A percentile compares a stretch with the other conserved stretches of the same genome.
phyloP scores from a whole-genome alignment of 495 filamentous ascomycete species.

The Xylaria castorea region DNA sequence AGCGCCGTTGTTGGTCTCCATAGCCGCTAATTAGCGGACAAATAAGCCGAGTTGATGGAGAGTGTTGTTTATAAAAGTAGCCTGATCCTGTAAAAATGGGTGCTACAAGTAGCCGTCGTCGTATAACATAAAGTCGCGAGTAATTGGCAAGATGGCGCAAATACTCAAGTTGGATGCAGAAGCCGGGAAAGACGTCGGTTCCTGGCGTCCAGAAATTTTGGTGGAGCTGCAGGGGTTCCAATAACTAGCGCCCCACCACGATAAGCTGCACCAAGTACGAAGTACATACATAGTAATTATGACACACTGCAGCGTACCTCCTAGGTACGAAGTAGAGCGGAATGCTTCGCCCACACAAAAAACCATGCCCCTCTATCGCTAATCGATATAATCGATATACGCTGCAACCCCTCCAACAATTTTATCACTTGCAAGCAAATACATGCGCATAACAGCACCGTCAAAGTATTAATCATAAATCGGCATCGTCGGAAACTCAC shows the following conservation, averaged over 20 bases:
- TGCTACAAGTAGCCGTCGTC: background rate
- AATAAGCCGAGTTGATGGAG: constrained; percentile 1
- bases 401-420: constrained; percentile 27
- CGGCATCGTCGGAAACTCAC: constrained; percentile 13
- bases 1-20: constrained; percentile 50
- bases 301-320: constrained; percentile 12
- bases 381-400: constrained; percentile 31
- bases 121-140: constrained; percentile 6
- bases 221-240: constrained; percentile 21
- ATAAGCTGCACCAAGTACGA: constrained; percentile 14
- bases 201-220: constrained; percentile 30
- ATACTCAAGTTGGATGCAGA: constrained; percentile 8
- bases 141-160: constrained; percentile 18
- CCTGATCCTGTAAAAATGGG: background rate
- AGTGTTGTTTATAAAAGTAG: background rate
- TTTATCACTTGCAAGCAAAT: background rate
- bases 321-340: too few relatives aligned
- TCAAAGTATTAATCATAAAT: background rate
- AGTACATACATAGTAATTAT: too few relatives aligned
- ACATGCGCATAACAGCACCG: background rate
- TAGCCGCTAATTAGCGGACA: constrained; percentile 29
- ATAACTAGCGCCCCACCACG: constrained; percentile 7
- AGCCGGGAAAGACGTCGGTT: constrained; percentile 27
- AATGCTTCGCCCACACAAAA: constrained; percentile 25
- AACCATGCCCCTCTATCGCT: constrained; percentile 31